These are phyloP conservation scores for Fusarium nisikadoi DNA, from an alignment of 2,329 filamentous ascomycete genomes.

Conservation along the genomic window DNA sequence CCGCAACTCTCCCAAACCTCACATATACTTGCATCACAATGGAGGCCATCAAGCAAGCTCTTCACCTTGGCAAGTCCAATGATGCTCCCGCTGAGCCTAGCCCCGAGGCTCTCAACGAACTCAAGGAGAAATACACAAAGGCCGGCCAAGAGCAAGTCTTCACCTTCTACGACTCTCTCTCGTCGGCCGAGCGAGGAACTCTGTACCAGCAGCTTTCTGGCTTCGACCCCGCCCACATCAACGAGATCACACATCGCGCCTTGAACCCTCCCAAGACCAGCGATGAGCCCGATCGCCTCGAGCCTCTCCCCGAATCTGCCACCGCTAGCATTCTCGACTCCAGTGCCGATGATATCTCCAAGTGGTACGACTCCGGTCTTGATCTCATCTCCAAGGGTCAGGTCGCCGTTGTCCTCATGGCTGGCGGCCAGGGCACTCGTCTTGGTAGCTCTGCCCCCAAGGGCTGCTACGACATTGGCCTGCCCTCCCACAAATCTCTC, in stretches of 20 bases:
- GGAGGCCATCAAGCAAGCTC: constrained; percentile 57
- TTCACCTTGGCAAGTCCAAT: constrained; percentile 50
- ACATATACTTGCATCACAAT: constrained; percentile 47
- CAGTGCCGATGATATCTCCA: constrained; percentile 77
- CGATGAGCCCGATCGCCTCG: constrained; percentile 68
- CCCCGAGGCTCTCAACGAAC: constrained; percentile 71
- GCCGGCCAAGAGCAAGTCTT: constrained; percentile 84
- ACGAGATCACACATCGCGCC: constrained; percentile 83
- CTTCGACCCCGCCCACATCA: constrained; percentile 89
- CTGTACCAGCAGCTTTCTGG: constrained; percentile 84
- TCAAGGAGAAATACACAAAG: constrained; percentile 79
- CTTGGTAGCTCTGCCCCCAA: constrained; percentile 95
- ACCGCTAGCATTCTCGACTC: constrained; percentile 94
- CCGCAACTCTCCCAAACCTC: constrained; percentile 28
- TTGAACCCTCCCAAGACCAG: constrained; percentile 79
- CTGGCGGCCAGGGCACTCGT: constrained; percentile 94
- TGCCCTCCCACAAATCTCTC: constrained; percentile 91
- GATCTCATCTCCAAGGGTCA: constrained; percentile 82
- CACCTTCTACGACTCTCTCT: constrained; percentile 83
- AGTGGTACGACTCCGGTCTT: constrained; percentile 86
- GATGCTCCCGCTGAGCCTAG: constrained; percentile 63
- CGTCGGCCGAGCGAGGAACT: constrained; percentile 75
- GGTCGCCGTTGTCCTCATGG: constrained; percentile 92
- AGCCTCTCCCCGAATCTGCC: constrained; percentile 87
- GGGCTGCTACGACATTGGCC: constrained; percentile 95